Evolutionary conservation across 257 asterid species (phyloP), one percentile per base, ranked within the genome.

Genomic region (Paraleonurus japonicus): DNA sequence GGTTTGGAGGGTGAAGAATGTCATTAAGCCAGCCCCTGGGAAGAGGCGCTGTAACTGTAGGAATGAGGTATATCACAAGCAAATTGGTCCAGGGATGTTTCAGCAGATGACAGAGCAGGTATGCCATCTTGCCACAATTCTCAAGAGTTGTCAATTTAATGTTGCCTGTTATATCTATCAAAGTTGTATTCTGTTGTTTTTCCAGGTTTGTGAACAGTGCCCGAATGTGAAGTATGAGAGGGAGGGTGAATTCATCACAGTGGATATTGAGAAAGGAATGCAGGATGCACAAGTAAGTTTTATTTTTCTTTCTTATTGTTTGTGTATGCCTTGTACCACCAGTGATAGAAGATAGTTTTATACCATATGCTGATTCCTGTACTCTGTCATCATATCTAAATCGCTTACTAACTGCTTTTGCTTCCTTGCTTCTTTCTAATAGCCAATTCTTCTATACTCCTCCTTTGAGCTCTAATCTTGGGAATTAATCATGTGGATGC

Each of bases 51-150:
- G 99, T 83, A 95, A 95, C 77, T 95, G 99, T 85, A 81, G 97
- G 77, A 92, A 95, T 76, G 99, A 95, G 82, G 98, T 95, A 71
- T 89, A 95, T 78, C 99, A 95, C 89, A 90, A 76, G 82, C 99
- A 95, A 89, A 89, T 95, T 77, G 99, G 99, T 61, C 99, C 97
- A 0, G 99, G 99, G 68, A 95, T 95, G 99, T 95, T 87, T 83
- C 99, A 95, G 84, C 99, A 95, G 88, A 92, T 92, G 99, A 95
- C 99, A 5, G 98, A 95, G 81, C 97, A 95, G 95, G 99, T 90
- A 82, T 33, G 32, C 59, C 57, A 62, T 61, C 43, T 50, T 65
- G 15, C 37, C 19, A 48, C 26, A 22, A 7, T 22, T 53, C 13
- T 10, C 59, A 10, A 51, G 35, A 28, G 33, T 22, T 20, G 30